phyloP scores from a whole-genome alignment of 352 stramenopile species.

The Pythium aristosporum region DNA sequence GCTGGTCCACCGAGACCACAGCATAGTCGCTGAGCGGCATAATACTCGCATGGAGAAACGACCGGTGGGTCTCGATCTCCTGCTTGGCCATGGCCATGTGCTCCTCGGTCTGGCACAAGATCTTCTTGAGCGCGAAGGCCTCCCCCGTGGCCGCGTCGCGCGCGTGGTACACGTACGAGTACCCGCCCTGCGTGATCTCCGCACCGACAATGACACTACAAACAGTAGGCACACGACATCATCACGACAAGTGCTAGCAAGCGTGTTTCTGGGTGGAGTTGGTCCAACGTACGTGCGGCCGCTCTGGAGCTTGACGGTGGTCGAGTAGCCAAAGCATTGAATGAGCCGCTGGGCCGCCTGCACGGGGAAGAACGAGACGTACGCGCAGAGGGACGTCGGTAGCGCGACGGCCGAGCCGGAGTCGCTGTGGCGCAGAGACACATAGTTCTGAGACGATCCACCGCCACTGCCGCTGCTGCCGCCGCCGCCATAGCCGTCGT shows the following conservation, averaged over 20 bases:
- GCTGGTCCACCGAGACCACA: slow-evolving; percentile 44
- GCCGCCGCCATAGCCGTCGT: slow-evolving; percentile 15
- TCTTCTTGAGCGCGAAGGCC: slow-evolving; percentile 88
- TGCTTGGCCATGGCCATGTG: slow-evolving; percentile 75
- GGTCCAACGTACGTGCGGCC: slow-evolving; percentile 52
- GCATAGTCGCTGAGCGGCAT: slow-evolving; percentile 84
- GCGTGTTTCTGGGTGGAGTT: not conserved
- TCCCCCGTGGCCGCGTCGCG: slow-evolving; percentile 72
- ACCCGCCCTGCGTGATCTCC: slow-evolving; percentile 85
- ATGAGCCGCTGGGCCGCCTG: slow-evolving; percentile 60
- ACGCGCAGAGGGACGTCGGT: slow-evolving; percentile 21
- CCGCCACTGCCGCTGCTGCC: not conserved
- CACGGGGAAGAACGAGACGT: slow-evolving; percentile 59
- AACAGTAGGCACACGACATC: not conserved
- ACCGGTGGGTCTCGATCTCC: slow-evolving; percentile 80
- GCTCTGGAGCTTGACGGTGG: slow-evolving; percentile 68
- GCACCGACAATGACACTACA: slow-evolving; percentile 49
- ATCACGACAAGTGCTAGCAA: not conserved
- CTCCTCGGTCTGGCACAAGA: slow-evolving; percentile 82
- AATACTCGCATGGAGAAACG: slow-evolving; percentile 76
- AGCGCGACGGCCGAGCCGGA: not conserved
- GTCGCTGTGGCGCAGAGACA: not conserved
- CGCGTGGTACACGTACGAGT: slow-evolving; percentile 84
- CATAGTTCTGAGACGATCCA: slow-evolving; percentile 12
- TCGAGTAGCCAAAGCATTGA: slow-evolving; percentile 71